Conservation (phyloP, 2,329 filamentous ascomycete genomes). For the Albophoma yamanashiensis region DNA sequence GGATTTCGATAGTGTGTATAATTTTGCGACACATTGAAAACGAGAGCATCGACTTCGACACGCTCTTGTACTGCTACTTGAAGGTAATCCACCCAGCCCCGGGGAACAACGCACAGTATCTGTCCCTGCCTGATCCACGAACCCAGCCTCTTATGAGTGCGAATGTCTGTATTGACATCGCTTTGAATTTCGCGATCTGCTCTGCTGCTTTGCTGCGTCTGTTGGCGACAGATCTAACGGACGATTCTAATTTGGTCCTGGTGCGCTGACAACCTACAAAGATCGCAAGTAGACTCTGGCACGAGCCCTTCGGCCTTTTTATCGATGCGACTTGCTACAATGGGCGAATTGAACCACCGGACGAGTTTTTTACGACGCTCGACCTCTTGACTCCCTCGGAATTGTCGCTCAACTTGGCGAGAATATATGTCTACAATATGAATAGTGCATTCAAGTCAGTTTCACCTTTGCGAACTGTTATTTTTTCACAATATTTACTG, state of each 20-base stretch:
- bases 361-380: constrained; percentile 53
- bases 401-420: constrained; percentile 44
- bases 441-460: constrained; percentile 53
- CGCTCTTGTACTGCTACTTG: constrained; percentile 55
- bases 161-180: background rate
- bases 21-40: constrained; percentile 58
- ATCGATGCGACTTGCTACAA: constrained; percentile 62
- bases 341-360: constrained; percentile 54
- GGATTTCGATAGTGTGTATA: constrained; percentile 57
- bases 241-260: too few species aligned
- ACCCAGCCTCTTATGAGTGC: background rate
- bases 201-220: background rate
- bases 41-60: constrained; percentile 55
- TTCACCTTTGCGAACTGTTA: background rate
- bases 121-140: background rate
- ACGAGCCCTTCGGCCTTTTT: constrained; percentile 55
- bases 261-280: constrained; percentile 13
- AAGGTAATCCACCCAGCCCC: constrained; percentile 36
- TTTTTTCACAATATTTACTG: background rate
- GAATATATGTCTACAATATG: constrained; percentile 64
- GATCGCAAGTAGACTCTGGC: constrained; percentile 61
- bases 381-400: constrained; percentile 53
- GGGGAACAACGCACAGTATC: background rate
- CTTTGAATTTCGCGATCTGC: background rate
- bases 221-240: background rate